Evolutionary conservation across 768 basidiomycete species (phyloP).

Genomic region (Pisolithus sp.): DNA sequence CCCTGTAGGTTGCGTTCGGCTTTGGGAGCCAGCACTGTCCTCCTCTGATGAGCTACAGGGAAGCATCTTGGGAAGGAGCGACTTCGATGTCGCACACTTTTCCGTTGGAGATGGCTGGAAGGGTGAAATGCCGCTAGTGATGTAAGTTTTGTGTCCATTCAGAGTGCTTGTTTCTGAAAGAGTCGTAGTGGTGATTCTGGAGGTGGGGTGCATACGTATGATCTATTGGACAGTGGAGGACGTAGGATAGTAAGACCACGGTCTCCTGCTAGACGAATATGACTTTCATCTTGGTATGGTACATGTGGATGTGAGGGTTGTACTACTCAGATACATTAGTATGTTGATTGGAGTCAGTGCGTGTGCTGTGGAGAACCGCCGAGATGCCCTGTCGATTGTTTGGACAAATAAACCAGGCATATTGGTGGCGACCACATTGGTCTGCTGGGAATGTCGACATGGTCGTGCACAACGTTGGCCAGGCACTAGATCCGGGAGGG

Average conservation of each 20-base stretch:
- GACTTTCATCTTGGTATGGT: too few species aligned
- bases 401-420: slow-evolving; percentile 25
- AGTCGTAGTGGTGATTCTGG: slow-evolving; percentile 40
- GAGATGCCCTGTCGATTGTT: slow-evolving; percentile 12
- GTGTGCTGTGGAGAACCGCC: background rate
- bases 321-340: background rate
- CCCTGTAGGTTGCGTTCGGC: slow-evolving; percentile 50
- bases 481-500: slow-evolving; percentile 21
- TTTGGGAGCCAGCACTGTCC: slow-evolving; percentile 56
- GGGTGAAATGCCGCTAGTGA: slow-evolving; percentile 50
- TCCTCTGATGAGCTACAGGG: slow-evolving; percentile 37
- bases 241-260: slow-evolving; percentile 9
- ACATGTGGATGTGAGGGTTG: too few species aligned
- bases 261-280: background rate
- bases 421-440: slow-evolving; percentile 3
- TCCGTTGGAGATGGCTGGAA: slow-evolving; percentile 48
- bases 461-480: slow-evolving; percentile 16
- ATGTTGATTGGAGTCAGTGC: background rate
- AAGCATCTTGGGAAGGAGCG: slow-evolving; percentile 42
- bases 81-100: slow-evolving; percentile 55
- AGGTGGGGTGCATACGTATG: slow-evolving; percentile 44
- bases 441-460: slow-evolving; percentile 8
- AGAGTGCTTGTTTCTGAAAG: background rate
- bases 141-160: slow-evolving; percentile 37
- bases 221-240: slow-evolving; percentile 22